Evolutionary conservation across 2,329 filamentous ascomycete genomes (phyloP), one percentile per base, ranked within the genome.

Genomic region (Arthroderma sp.): DNA sequence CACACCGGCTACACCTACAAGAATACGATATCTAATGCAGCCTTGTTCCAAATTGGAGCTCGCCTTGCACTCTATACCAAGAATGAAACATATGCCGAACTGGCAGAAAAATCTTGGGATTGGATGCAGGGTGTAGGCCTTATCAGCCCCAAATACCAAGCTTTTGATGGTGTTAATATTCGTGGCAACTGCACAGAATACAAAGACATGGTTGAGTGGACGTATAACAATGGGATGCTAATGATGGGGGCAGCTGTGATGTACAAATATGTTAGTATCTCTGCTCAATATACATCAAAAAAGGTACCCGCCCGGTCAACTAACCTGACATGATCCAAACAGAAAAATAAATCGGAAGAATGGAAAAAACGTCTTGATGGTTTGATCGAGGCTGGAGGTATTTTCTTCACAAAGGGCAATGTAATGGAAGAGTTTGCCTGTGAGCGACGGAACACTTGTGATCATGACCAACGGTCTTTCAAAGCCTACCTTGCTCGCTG

Each of bases 51-150:
- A 51, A 65, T 78, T 7, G 68, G 70, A 2, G 72, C 85, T 5
- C 78, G 86, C 10, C 71, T 93, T 5, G 82, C 83, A 0, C 72
- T 80, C 8, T 91, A 85, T 65, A 93, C 86, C 0, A 76, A 78
- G 40, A 91, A 93, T 63, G 57, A 74, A 44, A 91, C 83, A 0
- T 94, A 94, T 58, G 71, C 75, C 6, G 73, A 84, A 8, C 87
- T 82, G 83, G 86, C 85, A 0, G 71, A 76, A 48, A 80, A 70
- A 54, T 68, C 81, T 5, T 76, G 72, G 66, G 69, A 77, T 50
- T 80, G 76, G 76, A 70, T 68, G 10, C 54, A 56, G 5, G 58
- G 56, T 27, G 65, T 75, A 6, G 72, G 72, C 3, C 63, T 78
- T 39, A 68, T 76, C 50, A 68, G 66, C 36, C 58, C 63, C 7